These are phyloP conservation scores for Pseudognaphalium luteoalbum DNA, from an alignment of 129 eudicot genomes.

Conservation along the genomic window DNA sequence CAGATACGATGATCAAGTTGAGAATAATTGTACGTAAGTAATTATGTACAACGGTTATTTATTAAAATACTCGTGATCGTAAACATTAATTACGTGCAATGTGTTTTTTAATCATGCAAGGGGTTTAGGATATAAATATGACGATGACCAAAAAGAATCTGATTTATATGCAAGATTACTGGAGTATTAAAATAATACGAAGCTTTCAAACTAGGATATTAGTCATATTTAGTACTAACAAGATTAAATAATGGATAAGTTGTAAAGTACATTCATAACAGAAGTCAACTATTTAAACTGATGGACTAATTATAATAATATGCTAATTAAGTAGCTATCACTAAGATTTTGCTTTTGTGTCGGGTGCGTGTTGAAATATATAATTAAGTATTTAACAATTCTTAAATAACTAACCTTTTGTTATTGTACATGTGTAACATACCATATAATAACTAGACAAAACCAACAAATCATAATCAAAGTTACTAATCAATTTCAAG, in stretches of 20 bases:
- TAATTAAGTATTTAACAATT: not conserved
- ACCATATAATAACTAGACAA: not conserved
- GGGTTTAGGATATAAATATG: too few relatives aligned
- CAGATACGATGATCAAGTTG: too few relatives aligned
- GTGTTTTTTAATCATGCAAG: too few relatives aligned
- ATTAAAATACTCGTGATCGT: too few relatives aligned
- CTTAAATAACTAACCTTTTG: not conserved
- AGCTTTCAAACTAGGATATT: not conserved
- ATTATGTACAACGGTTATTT: too few relatives aligned
- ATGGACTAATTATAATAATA: slow-evolving; percentile 5
- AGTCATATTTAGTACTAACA: not conserved
- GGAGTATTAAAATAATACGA: too few relatives aligned
- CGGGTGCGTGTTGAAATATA: not conserved
- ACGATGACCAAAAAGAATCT: too few relatives aligned
- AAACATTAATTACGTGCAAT: too few relatives aligned
- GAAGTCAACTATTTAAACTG: slow-evolving; percentile 21
- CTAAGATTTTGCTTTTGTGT: slow-evolving; percentile 33
- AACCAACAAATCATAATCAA: not conserved
- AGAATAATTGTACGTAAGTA: too few relatives aligned
- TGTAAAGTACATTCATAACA: slow-evolving; percentile 12
- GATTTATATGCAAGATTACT: too few relatives aligned
- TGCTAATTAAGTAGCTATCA: slow-evolving; percentile 29
- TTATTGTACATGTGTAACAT: not conserved
- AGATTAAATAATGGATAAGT: slow-evolving; percentile 1
- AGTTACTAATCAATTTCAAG: not conserved